Conservation (phyloP, 1,284 basidiomycete genomes). For the Amylostereum areolatum region DNA sequence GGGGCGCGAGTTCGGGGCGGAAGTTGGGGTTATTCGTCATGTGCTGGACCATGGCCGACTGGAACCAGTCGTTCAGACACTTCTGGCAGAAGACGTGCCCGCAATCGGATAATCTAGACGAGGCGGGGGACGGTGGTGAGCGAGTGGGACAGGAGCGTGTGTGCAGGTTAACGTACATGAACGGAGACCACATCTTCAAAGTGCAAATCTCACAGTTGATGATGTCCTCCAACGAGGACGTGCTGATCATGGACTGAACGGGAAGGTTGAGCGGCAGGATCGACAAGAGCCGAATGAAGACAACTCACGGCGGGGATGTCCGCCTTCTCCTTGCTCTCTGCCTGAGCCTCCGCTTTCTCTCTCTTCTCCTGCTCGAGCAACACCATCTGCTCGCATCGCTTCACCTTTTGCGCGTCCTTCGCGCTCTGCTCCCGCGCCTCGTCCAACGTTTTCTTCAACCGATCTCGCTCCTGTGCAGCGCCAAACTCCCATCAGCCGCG, state of each 20-base stretch:
- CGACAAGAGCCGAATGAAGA: background rate
- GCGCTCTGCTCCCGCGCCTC: background rate
- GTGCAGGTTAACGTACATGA: constrained; percentile 37
- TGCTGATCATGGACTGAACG: background rate
- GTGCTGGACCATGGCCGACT: constrained; percentile 42
- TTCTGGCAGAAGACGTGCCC: constrained; percentile 64
- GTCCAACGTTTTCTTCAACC: background rate
- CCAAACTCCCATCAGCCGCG: background rate
- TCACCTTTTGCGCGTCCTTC: background rate
- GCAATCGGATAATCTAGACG: constrained; percentile 52
- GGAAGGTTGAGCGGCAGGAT: background rate
- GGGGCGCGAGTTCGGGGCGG: constrained; percentile 18
- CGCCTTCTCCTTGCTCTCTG: background rate
- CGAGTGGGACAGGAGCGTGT: constrained; percentile 4
- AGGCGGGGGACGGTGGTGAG: constrained; percentile 4
- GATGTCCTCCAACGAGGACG: constrained; percentile 43
- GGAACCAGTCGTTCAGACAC: constrained; percentile 66
- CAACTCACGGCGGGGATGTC: background rate
- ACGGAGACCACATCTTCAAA: constrained; percentile 55
- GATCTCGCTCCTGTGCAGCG: background rate
- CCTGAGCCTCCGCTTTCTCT: background rate
- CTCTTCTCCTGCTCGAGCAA: background rate
- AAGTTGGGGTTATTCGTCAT: constrained; percentile 41
- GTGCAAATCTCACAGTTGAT: constrained; percentile 60
- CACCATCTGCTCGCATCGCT: background rate